These are phyloP conservation scores for Salisapilia sapeloensis DNA, from an alignment of 352 stramenopile genomes.

Conservation along the genomic window DNA sequence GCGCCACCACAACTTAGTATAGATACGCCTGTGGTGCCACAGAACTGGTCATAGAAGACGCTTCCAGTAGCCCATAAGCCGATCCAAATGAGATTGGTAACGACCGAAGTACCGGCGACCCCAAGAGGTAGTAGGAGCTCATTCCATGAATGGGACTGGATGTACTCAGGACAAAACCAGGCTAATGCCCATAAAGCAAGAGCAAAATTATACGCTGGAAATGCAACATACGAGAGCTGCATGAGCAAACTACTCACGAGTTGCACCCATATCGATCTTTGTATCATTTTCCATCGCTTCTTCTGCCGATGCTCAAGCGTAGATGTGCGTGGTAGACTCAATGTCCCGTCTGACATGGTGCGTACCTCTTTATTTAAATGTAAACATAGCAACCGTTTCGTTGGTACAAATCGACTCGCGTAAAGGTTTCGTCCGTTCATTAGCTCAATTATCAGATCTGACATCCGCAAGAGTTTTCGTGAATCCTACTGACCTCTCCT, in stretches of 20 bases:
- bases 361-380: too few relatives aligned
- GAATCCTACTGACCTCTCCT: too few relatives aligned
- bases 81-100: slow-evolving; percentile 63
- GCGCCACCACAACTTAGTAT: slow-evolving; percentile 49
- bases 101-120: slow-evolving; percentile 26
- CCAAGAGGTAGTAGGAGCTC: slow-evolving; percentile 22
- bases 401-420: too few relatives aligned
- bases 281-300: slow-evolving; percentile 22
- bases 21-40: slow-evolving; percentile 27
- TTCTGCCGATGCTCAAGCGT: too few relatives aligned
- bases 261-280: slow-evolving; percentile 21
- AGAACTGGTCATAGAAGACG: slow-evolving; percentile 71
- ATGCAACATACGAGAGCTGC: slow-evolving; percentile 71
- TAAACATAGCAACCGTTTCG: too few relatives aligned
- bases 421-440: too few relatives aligned
- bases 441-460: too few relatives aligned
- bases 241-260: slow-evolving; percentile 42
- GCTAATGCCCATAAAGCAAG: slow-evolving; percentile 51
- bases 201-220: slow-evolving; percentile 64
- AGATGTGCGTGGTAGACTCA: too few relatives aligned
- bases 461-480: too few relatives aligned
- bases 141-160: slow-evolving; percentile 14
- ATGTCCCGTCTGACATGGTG: too few relatives aligned
- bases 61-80: slow-evolving; percentile 45
- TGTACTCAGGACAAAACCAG: slow-evolving; percentile 31